phyloP scores from a whole-genome alignment of 2,329 filamentous ascomycete genomes.

The Penicillium corylophilum region DNA sequence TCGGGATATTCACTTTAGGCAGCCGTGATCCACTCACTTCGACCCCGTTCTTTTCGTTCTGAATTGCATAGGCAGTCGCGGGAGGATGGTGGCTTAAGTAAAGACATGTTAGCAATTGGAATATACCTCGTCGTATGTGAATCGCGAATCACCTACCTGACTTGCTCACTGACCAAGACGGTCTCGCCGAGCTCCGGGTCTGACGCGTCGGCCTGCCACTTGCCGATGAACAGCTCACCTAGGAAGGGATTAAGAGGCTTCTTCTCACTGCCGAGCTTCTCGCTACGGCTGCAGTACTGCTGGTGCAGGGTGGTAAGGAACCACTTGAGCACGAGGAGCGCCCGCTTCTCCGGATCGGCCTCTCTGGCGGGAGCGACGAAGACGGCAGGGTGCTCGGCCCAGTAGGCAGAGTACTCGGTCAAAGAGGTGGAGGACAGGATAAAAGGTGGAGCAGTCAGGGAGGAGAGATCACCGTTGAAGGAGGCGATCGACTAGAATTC shows the following conservation, averaged over 20 bases:
- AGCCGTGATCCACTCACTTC: constrained; percentile 38
- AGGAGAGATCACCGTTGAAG: constrained; percentile 79
- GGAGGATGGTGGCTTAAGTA: constrained; percentile 77
- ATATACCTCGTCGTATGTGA: neutral
- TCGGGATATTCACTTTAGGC: neutral
- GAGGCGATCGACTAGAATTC: constrained; percentile 64
- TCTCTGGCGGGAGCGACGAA: constrained; percentile 82
- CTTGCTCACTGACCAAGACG: constrained; percentile 87
- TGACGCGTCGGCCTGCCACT: constrained; percentile 68
- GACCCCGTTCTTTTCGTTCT: constrained; percentile 80
- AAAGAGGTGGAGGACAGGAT: constrained; percentile 76
- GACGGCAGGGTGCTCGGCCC: constrained; percentile 73
- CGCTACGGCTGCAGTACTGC: constrained; percentile 72
- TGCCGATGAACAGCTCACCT: constrained; percentile 88
- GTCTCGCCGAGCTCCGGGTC: constrained; percentile 69
- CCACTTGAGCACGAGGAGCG: constrained; percentile 90
- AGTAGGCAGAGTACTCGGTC: constrained; percentile 79
- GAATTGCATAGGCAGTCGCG: constrained; percentile 90
- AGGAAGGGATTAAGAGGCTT: constrained; percentile 97
- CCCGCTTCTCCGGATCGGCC: constrained; percentile 75
- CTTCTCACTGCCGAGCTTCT: constrained; percentile 87
- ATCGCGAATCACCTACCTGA: constrained; percentile 54
- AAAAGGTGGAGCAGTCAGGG: constrained; percentile 77
- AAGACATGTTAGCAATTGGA: neutral
- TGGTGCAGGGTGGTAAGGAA: constrained; percentile 91